phyloP scores from a whole-genome alignment of 2,329 filamentous ascomycete species.

The Phialocephala subalpina region DNA sequence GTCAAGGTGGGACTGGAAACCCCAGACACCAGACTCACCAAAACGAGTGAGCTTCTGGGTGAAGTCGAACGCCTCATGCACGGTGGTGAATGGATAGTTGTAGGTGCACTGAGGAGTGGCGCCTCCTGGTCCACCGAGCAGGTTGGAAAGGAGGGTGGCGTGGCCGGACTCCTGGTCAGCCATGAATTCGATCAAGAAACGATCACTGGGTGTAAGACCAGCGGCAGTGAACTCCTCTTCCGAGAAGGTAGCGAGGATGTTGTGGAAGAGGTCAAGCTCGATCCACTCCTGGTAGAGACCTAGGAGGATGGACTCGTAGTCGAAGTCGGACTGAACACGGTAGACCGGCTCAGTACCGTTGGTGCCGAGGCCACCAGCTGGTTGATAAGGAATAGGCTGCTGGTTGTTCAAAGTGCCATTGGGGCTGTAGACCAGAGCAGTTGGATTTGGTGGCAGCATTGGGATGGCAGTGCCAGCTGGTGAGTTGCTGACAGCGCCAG shows the following conservation, averaged over 20 bases:
- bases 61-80: constrained; percentile 83
- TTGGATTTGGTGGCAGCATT: constrained; percentile 64
- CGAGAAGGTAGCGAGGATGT: constrained; percentile 74
- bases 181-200: constrained; percentile 79
- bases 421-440: constrained; percentile 74
- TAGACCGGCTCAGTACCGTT: constrained; percentile 82
- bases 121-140: constrained; percentile 67
- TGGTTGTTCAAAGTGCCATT: constrained; percentile 73
- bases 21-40: constrained; percentile 82
- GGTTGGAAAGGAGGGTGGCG: constrained; percentile 78
- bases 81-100: constrained; percentile 79
- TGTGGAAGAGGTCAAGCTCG: constrained; percentile 83
- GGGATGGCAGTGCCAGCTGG: constrained; percentile 66
- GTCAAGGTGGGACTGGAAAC: constrained; percentile 81
- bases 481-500: constrained; percentile 69
- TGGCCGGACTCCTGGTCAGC: constrained; percentile 79
- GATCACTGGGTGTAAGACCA: constrained; percentile 74
- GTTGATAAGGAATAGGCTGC: constrained; percentile 76
- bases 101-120: constrained; percentile 79
- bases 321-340: constrained; percentile 81
- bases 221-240: constrained; percentile 73
- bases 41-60: constrained; percentile 85
- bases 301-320: constrained; percentile 77
- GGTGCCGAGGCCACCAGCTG: constrained; percentile 77
- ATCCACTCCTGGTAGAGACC: constrained; percentile 86